Conservation (phyloP, 2,329 filamentous ascomycete species). For the Colletotrichum filicis region DNA sequence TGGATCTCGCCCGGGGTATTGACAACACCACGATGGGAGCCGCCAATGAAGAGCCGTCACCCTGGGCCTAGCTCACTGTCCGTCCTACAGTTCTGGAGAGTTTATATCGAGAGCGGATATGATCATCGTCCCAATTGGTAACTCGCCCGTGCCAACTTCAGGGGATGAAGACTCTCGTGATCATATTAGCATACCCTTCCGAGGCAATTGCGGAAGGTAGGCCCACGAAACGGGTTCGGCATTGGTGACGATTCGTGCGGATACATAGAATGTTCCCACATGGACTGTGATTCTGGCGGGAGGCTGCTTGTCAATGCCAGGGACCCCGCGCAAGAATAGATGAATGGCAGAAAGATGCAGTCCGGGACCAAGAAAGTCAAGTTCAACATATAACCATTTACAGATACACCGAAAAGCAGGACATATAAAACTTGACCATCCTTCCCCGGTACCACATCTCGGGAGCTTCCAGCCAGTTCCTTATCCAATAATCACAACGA, state of each 20-base stretch:
- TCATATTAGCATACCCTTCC: not conserved
- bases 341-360: not conserved
- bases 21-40: not conserved
- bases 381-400: not conserved
- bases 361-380: not conserved
- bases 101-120: not conserved
- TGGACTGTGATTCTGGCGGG: not conserved
- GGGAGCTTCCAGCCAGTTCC: not conserved
- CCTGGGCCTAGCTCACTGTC: not conserved
- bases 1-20: not conserved
- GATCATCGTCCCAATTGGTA: not conserved
- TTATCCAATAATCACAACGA: not conserved
- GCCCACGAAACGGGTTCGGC: not conserved
- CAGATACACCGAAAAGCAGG: not conserved
- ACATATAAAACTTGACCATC: not conserved
- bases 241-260: conserved; percentile 6
- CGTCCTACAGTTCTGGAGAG: not conserved
- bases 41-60: conserved; percentile 18
- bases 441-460: too few relatives aligned
- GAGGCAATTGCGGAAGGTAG: not conserved
- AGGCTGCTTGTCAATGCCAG: too few relatives aligned
- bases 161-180: conserved; percentile 9
- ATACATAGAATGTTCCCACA: not conserved
- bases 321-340: not conserved
- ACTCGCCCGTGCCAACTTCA: not conserved